Conservation (phyloP, 345 rosid genomes). For the Eucalyptus polybractea region DNA sequence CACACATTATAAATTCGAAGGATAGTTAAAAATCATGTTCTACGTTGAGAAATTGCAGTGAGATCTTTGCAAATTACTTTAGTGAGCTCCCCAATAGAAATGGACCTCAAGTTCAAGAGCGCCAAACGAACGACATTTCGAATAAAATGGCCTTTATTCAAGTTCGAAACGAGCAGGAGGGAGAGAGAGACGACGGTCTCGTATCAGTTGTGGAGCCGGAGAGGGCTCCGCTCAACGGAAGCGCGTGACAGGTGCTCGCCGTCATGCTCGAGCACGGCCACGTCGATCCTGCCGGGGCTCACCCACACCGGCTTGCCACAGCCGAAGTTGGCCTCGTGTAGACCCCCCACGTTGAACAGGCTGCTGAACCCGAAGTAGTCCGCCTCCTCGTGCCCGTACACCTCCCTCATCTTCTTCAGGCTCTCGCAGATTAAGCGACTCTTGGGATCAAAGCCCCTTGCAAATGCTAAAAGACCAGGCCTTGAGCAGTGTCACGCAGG, state of each 20-base stretch:
- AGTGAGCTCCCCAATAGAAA: background rate
- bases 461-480: slow-evolving; percentile 1
- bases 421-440: background rate
- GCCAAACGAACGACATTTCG: background rate
- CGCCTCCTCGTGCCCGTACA: background rate
- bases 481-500: slow-evolving; percentile 21
- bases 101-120: background rate
- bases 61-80: background rate
- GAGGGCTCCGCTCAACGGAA: slow-evolving; percentile 2
- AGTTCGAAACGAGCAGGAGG: background rate
- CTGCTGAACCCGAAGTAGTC: slow-evolving; percentile 9
- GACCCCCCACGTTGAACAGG: slow-evolving; percentile 1
- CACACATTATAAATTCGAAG: background rate
- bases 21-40: background rate
- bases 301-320: slow-evolving; percentile 16
- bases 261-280: background rate
- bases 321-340: slow-evolving; percentile 16
- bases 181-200: background rate
- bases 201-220: background rate
- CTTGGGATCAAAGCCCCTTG: background rate
- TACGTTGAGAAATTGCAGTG: background rate
- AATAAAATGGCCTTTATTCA: background rate
- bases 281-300: background rate
- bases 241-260: background rate
- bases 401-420: background rate